Evolutionary conservation across 495 filamentous ascomycete species (phyloP), one percentile per base, ranked within the genome.

Genomic region (Hypomontagnella monticulosa): DNA sequence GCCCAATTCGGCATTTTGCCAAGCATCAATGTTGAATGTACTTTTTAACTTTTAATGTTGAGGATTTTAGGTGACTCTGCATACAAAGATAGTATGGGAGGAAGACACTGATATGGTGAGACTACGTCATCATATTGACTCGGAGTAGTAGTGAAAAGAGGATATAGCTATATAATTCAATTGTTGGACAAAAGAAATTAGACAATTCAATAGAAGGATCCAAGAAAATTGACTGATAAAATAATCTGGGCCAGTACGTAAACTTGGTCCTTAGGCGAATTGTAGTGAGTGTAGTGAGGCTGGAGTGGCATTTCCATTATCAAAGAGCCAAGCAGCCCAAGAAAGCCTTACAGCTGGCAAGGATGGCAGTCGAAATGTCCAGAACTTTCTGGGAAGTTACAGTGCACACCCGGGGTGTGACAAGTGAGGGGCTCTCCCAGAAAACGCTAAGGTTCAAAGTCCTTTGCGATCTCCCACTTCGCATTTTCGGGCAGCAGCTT

Each of bases 401-500:
- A n/a, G 14, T 14, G 5, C 19, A 63, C 66, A 7, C 66, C 55
- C n/a, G 46, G 65, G 60, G 66, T 69, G 40, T 20, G 20, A 52
- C 36, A 69, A 63, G 44, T 60, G 66, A 69, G 66, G 66, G 66
- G 66, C 47, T 38, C 38, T 46, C n/a, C 32, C 54, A 40, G 57
- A 55, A 38, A 40, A 51, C 56, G 56, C 66, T 69, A 60, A 69
- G 57, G 56, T 69, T 51, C 32, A 65, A 63, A 70, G 61, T 72
- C 54, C 15, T 53, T 54, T 52, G 61, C 57, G 56, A 64, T 37
- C 56, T 69, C 66, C 60, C 66, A 59, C 61, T 67, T 69, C 58
- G 57, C 61, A 69, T 69, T 67, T 72, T 63, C 63, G 70, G 70
- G 70, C 70, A 73, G 65, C 67, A n/a, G n/a, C n/a, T n/a, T 64